These are phyloP conservation scores for Tricholoma furcatifolium DNA, from an alignment of 768 basidiomycete species.

Conservation along the genomic window DNA sequence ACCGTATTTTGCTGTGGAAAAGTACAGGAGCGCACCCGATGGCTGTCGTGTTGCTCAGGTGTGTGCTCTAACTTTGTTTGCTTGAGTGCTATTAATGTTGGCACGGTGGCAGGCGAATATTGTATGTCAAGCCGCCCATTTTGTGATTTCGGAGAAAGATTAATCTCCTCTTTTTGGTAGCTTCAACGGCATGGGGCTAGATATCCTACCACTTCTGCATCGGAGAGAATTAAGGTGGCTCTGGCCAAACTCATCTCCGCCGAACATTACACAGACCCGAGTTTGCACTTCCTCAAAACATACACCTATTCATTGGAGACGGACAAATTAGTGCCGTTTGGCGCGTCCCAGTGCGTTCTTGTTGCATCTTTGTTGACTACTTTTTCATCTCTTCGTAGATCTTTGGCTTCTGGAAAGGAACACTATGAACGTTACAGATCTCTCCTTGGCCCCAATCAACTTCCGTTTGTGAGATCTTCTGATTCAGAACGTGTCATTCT, in stretches of 20 bases:
- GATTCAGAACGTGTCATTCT: too few relatives aligned
- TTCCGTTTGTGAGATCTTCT: too few relatives aligned
- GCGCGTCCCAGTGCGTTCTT: slow-evolving; percentile 56
- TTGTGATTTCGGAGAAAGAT: neutral
- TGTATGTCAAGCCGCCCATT: slow-evolving; percentile 34
- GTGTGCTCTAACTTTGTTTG: too few relatives aligned
- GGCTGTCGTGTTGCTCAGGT: slow-evolving; percentile 68
- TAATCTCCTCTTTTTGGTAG: slow-evolving; percentile 40
- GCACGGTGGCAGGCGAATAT: slow-evolving; percentile 50
- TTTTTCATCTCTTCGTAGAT: slow-evolving; percentile 20
- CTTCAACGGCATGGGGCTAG: slow-evolving; percentile 82
- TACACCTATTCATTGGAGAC: slow-evolving; percentile 60
- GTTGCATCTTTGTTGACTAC: neutral
- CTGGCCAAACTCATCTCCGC: slow-evolving; percentile 55
- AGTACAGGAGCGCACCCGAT: too few relatives aligned
- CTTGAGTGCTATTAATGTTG: neutral
- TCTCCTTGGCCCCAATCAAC: too few relatives aligned
- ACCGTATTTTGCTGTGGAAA: too few relatives aligned
- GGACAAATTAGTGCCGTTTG: slow-evolving; percentile 62
- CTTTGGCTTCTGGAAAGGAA: slow-evolving; percentile 45
- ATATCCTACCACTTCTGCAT: slow-evolving; percentile 59
- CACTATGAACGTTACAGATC: too few relatives aligned
- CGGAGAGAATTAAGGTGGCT: slow-evolving; percentile 40
- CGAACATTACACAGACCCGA: slow-evolving; percentile 39
- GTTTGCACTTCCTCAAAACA: slow-evolving; percentile 54